phyloP scores from a whole-genome alignment of 306 rosid genomes.

The Arachis hypogaea region DNA sequence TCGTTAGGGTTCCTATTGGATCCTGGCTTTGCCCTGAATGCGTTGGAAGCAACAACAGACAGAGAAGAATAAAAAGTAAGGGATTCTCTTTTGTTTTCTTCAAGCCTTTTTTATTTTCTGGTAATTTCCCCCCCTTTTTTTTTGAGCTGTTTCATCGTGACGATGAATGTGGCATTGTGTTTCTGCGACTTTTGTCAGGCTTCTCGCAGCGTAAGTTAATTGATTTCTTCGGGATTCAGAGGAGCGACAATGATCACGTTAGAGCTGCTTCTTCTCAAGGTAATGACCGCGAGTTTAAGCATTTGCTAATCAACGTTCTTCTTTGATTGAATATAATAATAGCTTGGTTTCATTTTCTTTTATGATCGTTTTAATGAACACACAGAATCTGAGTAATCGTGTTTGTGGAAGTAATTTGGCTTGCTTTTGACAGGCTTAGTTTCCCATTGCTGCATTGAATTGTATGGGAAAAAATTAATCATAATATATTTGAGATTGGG shows the following conservation, averaged over 20 bases:
- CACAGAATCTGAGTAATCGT: neutral
- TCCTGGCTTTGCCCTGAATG: slow-evolving; percentile 84
- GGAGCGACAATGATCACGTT: slow-evolving; percentile 22
- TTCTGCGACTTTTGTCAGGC: slow-evolving; percentile 46
- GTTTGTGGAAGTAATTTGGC: slow-evolving; percentile 28
- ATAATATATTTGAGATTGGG: neutral
- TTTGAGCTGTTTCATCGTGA: slow-evolving; percentile 13
- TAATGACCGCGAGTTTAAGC: slow-evolving; percentile 34
- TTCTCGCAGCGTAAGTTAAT: slow-evolving; percentile 72
- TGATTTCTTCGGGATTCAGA: slow-evolving; percentile 75
- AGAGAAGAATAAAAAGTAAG: slow-evolving; percentile 62
- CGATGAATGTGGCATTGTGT: slow-evolving; percentile 42
- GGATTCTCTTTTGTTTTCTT: slow-evolving; percentile 12
- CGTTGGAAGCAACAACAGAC: slow-evolving; percentile 40
- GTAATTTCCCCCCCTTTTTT: neutral
- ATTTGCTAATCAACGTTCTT: neutral
- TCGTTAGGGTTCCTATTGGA: slow-evolving; percentile 78
- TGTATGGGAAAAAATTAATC: neutral
- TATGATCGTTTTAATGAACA: slow-evolving; percentile 5
- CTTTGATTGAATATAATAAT: neutral
- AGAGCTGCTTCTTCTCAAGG: slow-evolving; percentile 53
- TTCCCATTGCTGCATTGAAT: slow-evolving; percentile 9
- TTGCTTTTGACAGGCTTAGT: slow-evolving; percentile 25
- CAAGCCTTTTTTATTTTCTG: neutral
- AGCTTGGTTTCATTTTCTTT: neutral